A percentile compares a stretch with the other conserved stretches of the same genome.
These are phyloP conservation scores for Stagonosporopsis cucurbitacearum DNA, from an alignment of 2,329 filamentous ascomycete genomes.

Conservation along the genomic window DNA sequence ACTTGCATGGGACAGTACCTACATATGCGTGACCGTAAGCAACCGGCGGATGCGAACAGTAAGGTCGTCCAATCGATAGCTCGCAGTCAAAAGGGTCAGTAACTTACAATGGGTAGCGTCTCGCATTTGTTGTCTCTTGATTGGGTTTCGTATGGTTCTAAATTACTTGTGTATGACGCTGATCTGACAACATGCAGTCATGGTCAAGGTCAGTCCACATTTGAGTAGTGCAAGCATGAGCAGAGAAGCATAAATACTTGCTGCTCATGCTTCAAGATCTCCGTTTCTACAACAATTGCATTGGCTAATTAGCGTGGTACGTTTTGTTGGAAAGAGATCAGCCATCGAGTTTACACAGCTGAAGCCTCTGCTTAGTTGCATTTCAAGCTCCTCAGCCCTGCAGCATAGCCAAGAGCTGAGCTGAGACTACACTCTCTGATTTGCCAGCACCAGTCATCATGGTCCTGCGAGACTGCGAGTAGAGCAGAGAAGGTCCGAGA, in stretches of 20 bases:
- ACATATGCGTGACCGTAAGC: conserved; percentile 25
- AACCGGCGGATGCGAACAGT: conserved; percentile 16
- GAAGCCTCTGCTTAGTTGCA: conserved; percentile 4
- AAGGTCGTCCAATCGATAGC: conserved; percentile 19
- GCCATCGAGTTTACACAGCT: not conserved
- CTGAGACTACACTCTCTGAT: conserved; percentile 19
- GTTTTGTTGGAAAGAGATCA: too few relatives aligned
- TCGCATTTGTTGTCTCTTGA: not conserved
- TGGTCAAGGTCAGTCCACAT: not conserved
- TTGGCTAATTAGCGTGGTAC: not conserved
- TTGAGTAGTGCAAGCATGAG: conserved; percentile 2
- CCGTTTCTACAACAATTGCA: not conserved
- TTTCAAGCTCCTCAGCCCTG: conserved; percentile 19
- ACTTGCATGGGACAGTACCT: conserved; percentile 16
- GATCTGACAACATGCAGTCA: not conserved
- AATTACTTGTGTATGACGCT: conserved; percentile 2
- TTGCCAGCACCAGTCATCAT: conserved; percentile 18
- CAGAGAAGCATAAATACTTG: not conserved
- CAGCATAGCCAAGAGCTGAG: conserved; percentile 24
- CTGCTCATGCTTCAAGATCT: not conserved
- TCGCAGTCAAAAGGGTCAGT: not conserved
- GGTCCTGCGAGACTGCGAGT: too few relatives aligned
- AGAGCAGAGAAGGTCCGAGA: conserved; percentile 15
- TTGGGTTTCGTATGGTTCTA: not conserved
- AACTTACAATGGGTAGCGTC: not conserved